phyloP scores from a whole-genome alignment of 2,329 filamentous ascomycete species.

The Arachnopeziza araneosa region DNA sequence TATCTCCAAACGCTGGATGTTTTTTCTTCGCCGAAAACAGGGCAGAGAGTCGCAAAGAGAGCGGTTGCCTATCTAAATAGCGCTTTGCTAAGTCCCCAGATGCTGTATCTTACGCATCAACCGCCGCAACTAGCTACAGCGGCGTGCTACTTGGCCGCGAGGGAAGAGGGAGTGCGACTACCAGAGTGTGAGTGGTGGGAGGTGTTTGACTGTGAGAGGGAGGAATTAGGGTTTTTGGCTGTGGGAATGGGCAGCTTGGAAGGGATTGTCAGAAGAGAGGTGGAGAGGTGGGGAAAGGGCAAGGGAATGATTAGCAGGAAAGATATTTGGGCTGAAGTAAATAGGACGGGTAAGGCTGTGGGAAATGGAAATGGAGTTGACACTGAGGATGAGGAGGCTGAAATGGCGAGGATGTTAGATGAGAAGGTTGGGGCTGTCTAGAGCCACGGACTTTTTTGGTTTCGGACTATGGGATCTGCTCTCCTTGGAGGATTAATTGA shows the following conservation, averaged over 20 bases:
- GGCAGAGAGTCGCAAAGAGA: conserved; percentile 53
- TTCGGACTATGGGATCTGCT: too few relatives aligned
- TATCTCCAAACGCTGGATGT: conserved; percentile 88
- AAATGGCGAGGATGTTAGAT: conserved; percentile 28
- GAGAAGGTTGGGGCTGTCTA: conserved; percentile 16
- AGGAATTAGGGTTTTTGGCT: conserved; percentile 89
- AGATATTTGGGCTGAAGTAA: conserved; percentile 21
- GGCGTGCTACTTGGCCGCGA: conserved; percentile 83
- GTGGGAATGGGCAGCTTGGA: conserved; percentile 78
- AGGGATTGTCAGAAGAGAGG: conserved; percentile 39
- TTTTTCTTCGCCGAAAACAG: conserved; percentile 36
- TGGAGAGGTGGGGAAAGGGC: conserved; percentile 18
- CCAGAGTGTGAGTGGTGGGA: conserved; percentile 94
- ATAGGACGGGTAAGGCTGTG: conserved; percentile 9
- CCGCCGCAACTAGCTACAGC: conserved; percentile 79
- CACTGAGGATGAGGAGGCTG: conserved; percentile 23
- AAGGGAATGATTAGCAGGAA: conserved; percentile 20
- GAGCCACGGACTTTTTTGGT: not conserved
- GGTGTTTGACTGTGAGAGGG: conserved; percentile 91
- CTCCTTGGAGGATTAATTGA: too few relatives aligned
- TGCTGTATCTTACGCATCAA: conserved; percentile 89
- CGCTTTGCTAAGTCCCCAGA: conserved; percentile 77
- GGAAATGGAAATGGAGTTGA: conserved; percentile 7
- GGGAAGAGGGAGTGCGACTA: conserved; percentile 70
- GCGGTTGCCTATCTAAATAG: conserved; percentile 79